Evolutionary conservation across 2,329 filamentous ascomycete species (phyloP).

Genomic region (Phaeosphaeriaceae sp.): DNA sequence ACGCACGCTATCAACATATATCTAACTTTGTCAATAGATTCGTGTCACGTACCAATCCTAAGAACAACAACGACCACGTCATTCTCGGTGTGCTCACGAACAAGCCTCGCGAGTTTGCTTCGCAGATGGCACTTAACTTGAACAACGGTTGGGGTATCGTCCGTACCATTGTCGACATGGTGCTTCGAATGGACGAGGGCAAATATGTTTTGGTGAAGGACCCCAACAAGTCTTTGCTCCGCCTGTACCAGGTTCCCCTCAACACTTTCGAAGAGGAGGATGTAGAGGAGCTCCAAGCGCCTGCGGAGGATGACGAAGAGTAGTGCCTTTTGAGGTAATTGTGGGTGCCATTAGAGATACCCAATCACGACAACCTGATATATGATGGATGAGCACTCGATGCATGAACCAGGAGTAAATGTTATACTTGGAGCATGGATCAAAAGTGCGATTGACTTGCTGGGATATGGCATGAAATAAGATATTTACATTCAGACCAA

Average conservation of each 20-base stretch:
- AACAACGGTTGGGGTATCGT: constrained; percentile 99
- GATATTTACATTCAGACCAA: not conserved
- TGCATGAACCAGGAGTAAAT: constrained; percentile 1
- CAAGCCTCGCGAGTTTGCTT: constrained; percentile 96
- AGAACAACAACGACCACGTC: constrained; percentile 91
- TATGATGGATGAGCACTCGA: constrained; percentile 22
- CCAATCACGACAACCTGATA: constrained; percentile 25
- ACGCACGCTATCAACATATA: not conserved
- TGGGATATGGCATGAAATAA: not conserved
- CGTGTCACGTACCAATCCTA: constrained; percentile 91
- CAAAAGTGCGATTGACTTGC: not conserved
- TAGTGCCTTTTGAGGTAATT: constrained; percentile 20
- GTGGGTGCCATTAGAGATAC: constrained; percentile 23
- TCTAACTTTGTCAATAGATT: constrained; percentile 66
- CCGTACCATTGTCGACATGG: constrained; percentile 96
- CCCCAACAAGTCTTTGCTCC: constrained; percentile 94
- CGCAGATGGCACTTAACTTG: constrained; percentile 96
- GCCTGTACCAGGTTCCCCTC: constrained; percentile 88
- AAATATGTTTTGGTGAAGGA: constrained; percentile 86
- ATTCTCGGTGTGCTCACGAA: constrained; percentile 95
- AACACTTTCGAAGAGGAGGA: constrained; percentile 93
- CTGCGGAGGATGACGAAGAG: constrained; percentile 63
- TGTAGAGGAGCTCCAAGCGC: constrained; percentile 70
- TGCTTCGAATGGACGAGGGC: constrained; percentile 76
- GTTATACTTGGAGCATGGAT: not conserved